phyloP scores from a whole-genome alignment of 2,329 filamentous ascomycete genomes.

The Exserohilum turcica region DNA sequence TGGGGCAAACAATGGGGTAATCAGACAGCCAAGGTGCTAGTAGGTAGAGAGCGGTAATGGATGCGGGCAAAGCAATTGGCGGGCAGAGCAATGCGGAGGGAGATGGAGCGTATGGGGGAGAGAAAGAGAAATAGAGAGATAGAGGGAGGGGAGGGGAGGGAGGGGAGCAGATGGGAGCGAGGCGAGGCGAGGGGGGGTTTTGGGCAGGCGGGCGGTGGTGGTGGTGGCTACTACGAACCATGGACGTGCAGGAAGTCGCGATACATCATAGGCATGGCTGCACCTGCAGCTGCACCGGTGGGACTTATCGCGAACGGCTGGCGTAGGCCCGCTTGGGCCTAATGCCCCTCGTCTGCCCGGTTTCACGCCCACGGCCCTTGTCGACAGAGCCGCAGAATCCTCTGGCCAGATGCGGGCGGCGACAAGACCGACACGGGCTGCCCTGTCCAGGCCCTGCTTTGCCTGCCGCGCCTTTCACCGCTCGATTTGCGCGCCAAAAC shows the following conservation, averaged over 20 bases:
- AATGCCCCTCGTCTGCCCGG: constrained; percentile 15
- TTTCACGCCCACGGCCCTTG: constrained; percentile 21
- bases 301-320: constrained; percentile 30
- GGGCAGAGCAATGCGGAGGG: constrained; percentile 13
- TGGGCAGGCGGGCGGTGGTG: constrained; percentile 23
- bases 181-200: constrained; percentile 19
- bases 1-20: constrained; percentile 29
- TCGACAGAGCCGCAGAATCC: constrained; percentile 15
- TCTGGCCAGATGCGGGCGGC: constrained; percentile 10
- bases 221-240: constrained; percentile 29
- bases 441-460: too few relatives aligned
- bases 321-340: constrained; percentile 17
- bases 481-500: constrained; percentile 5
- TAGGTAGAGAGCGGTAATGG: constrained; percentile 6
- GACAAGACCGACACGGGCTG: background rate
- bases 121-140: too few relatives aligned
- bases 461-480: background rate
- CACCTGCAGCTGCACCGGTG: constrained; percentile 27
- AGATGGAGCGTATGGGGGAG: constrained; percentile 13
- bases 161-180: too few relatives aligned
- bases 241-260: constrained; percentile 39
- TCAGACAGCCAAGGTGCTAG: constrained; percentile 19
- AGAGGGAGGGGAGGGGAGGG: background rate
- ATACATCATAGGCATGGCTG: constrained; percentile 36
- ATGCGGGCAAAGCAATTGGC: constrained; percentile 5